Evolutionary conservation across 139 green algal genomes (phyloP).

Genomic region (Tetraselmis chui): DNA sequence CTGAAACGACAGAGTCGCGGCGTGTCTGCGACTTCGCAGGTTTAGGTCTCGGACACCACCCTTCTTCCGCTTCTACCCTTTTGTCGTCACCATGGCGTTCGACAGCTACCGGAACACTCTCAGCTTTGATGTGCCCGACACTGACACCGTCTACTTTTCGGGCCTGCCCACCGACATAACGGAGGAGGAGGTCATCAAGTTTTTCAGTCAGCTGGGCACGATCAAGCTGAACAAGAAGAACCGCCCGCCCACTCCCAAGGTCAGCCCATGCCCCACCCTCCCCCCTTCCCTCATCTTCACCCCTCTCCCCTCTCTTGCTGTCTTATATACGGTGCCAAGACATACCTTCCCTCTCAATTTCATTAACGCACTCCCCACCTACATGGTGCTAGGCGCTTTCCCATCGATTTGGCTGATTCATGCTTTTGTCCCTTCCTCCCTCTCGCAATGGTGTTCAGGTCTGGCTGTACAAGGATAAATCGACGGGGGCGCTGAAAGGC

Average conservation of each 20-base stretch:
- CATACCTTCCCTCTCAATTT: too few relatives aligned
- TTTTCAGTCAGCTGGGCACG: conserved; percentile 70
- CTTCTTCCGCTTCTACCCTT: too few relatives aligned
- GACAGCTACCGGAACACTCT: conserved; percentile 42
- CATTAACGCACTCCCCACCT: too few relatives aligned
- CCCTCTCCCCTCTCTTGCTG: too few relatives aligned
- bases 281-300: background rate
- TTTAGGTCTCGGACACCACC: too few relatives aligned
- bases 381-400: background rate
- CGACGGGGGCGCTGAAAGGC: conserved; percentile 69
- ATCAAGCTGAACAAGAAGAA: conserved; percentile 75
- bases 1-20: too few relatives aligned
- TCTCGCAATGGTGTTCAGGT: too few relatives aligned
- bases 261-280: conserved; percentile 16
- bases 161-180: conserved; percentile 49
- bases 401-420: background rate
- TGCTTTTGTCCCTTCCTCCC: conserved; percentile 3
- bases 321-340: too few relatives aligned
- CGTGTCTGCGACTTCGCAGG: too few relatives aligned
- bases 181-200: conserved; percentile 59
- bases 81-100: background rate
- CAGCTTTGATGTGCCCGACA: conserved; percentile 53
- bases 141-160: conserved; percentile 57
- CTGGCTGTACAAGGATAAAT: conserved; percentile 60
- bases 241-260: conserved; percentile 44